Evolutionary conservation across 257 asterid species (phyloP), one percentile per base, ranked within the genome.

Genomic region (Solanum sejunctum): DNA sequence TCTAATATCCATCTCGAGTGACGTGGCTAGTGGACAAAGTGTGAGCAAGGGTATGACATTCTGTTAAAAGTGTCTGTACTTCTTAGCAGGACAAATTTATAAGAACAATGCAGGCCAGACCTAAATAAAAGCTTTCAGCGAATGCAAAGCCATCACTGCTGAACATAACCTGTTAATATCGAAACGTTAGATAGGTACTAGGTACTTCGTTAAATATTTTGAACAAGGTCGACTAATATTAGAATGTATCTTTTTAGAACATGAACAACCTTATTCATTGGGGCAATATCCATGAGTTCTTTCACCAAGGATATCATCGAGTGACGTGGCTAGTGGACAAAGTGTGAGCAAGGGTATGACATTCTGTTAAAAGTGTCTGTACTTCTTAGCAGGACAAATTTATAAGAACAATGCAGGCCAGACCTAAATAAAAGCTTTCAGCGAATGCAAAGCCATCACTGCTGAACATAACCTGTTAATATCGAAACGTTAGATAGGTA

Each of bases 381-480:
- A 64, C 41, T 26, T 23, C 18, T 64, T 64, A 64, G 71, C 41
- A 2, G 28, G 28, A 51, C 56, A 51, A 51, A 51, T 12, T 51
- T 51, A 84, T 45, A 32, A 23, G 85, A 85, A 32, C 56, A 64
- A 36, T 69, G 16, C 78, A 26, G 52, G 61, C 55, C 17, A 60
- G 87, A 96, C 99, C 99, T 87, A 96, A 89, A 85, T 92, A 95
- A 91, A 89, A 96, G 81, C 93, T 90, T 91, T 95, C 98, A 12
- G 99, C 97, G 91, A 96, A 96, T 79, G 92, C 92, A 18, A 86
- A 86, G 70, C 95, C 97, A 87, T 96, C 98, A 20, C 93, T 95
- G 88, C 99, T 96, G 93, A 96, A 95, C 98, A 96, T 96, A 89
- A 96, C 95, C 99, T 96, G 95, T 87, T 86, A 89, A 85, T 72